A percentile compares a stretch with the other conserved stretches of the same genome.
phyloP scores from a whole-genome alignment of 768 basidiomycete species.

The Naganishia kalamii region DNA sequence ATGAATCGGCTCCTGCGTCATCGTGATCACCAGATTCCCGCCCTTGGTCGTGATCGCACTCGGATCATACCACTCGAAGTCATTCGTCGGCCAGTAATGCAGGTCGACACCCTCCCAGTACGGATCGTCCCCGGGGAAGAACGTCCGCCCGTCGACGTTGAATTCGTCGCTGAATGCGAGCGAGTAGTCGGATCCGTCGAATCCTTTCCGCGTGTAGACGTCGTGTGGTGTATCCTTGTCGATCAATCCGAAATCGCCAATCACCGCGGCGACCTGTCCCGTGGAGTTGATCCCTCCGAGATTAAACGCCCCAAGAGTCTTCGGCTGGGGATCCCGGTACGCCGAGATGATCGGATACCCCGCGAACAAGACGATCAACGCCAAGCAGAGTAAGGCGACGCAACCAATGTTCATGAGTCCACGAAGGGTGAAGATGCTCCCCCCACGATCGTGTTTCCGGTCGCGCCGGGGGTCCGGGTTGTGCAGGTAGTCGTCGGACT shows the following conservation, averaged over 20 bases:
- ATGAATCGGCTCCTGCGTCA: slow-evolving; percentile 63
- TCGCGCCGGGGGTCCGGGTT: slow-evolving; percentile 70
- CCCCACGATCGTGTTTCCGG: slow-evolving; percentile 41
- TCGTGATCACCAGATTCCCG: slow-evolving; percentile 49
- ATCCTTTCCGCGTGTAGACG: slow-evolving; percentile 59
- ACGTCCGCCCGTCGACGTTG: slow-evolving; percentile 57
- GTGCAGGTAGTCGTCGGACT: slow-evolving; percentile 83
- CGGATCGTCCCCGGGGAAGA: slow-evolving; percentile 62
- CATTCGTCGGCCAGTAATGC: slow-evolving; percentile 57
- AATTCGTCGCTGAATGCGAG: slow-evolving; percentile 88
- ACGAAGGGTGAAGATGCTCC: slow-evolving; percentile 69
- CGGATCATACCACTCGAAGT: slow-evolving; percentile 30
- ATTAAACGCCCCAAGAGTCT: slow-evolving; percentile 60
- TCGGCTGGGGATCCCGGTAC: slow-evolving; percentile 41
- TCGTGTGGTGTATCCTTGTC: slow-evolving; percentile 67
- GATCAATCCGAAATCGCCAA: slow-evolving; percentile 62
- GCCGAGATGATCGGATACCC: slow-evolving; percentile 77
- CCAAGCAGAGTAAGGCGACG: slow-evolving; percentile 61
- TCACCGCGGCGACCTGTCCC: slow-evolving; percentile 76
- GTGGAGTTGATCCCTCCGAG: slow-evolving; percentile 80
- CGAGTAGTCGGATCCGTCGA: slow-evolving; percentile 62
- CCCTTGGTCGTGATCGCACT: slow-evolving; percentile 8
- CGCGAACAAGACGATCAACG: slow-evolving; percentile 71
- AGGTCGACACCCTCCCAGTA: slow-evolving; percentile 82
- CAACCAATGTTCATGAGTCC: slow-evolving; percentile 77